Base-by-base conservation (phyloP, 176 grass and related monocot species). In the Rhynchospora pubera region DNA sequence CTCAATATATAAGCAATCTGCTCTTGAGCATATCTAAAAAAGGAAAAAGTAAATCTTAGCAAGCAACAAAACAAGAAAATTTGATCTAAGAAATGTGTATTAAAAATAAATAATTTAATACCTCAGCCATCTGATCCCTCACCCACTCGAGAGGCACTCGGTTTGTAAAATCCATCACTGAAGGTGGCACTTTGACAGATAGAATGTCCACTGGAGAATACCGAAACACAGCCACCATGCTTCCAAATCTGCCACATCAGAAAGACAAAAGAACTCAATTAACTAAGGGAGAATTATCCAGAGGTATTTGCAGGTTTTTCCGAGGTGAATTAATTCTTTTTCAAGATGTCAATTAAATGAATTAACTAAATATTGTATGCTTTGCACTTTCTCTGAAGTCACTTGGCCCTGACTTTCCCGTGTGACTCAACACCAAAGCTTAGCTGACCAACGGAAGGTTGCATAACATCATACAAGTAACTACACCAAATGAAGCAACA, bases 171-270 rank as follows among this genome's bases (percentile, higher is more conserved):
- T 95, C 91, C 80, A 99, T 83, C 39, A 95, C 75, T 57, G 92
- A 85, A 13, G 92, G 87, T 57, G 96, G 96, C 82, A 99, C 85
- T 83, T 79, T 88, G 62, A 99, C 92, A 83, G 96, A 94, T 50
- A 99, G 82, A 87, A 99, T 91, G 81, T 99, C 89, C 69, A 99
- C 89, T 30, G 92, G 92, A 75, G 96, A 95, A 88, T 99, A 95
- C 30, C 65, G 87, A 89, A 99, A 99, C 79, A 99, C 90, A 52
- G 96, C 96, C 83, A 99, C 91, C 96, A 89, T 99, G 86, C 80
- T 93, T 74, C 91, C 92, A 88, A 86, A 87, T 84, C 96, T 99
- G 86, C 83, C 78, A 58, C 5, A 85, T 19, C 66, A 59, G 62
- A 83, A 81, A 89, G 23, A 78, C 21, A 43, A 77, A 18, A 50